Evolutionary conservation across 2,329 filamentous ascomycete genomes (phyloP).

Genomic region (Ambrosiella beaveri): DNA sequence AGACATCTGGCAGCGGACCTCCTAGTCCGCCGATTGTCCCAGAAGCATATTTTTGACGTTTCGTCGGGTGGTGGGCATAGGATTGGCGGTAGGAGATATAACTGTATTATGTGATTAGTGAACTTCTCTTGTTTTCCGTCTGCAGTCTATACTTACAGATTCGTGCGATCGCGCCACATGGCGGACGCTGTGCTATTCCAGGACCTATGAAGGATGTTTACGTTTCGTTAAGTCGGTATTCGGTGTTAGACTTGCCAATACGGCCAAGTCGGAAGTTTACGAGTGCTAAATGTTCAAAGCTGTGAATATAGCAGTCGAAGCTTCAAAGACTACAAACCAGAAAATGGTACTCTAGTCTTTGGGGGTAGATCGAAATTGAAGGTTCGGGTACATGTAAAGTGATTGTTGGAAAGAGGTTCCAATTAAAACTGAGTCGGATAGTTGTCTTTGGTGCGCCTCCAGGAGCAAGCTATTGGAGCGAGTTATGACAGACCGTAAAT

Average conservation of each 20-base stretch:
- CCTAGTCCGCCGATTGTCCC: constrained; percentile 24
- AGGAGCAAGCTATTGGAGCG: neutral
- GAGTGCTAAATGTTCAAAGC: too few relatives aligned
- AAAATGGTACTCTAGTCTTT: too few relatives aligned
- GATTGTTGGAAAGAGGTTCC: too few relatives aligned
- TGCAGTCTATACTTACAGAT: constrained; percentile 48
- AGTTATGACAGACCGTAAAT: neutral
- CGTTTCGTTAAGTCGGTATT: neutral
- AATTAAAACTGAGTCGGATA: neutral
- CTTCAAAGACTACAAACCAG: too few relatives aligned
- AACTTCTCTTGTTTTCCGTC: neutral
- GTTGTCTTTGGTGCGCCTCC: neutral
- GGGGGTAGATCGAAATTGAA: neutral
- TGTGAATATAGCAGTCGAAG: too few relatives aligned
- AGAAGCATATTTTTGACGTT: constrained; percentile 55
- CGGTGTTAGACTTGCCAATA: neutral
- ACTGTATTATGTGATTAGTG: constrained; percentile 28
- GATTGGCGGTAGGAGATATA: constrained; percentile 99
- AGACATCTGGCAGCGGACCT: constrained; percentile 43
- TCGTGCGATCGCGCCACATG: constrained; percentile 99
- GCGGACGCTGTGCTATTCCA: constrained; percentile 30
- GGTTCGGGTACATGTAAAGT: too few relatives aligned
- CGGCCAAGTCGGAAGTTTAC: neutral
- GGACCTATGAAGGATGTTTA: neutral
- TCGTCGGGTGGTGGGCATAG: constrained; percentile 83